Conservation (phyloP, 768 basidiomycete species). For the Hygrophoropsis aurantiaca region DNA sequence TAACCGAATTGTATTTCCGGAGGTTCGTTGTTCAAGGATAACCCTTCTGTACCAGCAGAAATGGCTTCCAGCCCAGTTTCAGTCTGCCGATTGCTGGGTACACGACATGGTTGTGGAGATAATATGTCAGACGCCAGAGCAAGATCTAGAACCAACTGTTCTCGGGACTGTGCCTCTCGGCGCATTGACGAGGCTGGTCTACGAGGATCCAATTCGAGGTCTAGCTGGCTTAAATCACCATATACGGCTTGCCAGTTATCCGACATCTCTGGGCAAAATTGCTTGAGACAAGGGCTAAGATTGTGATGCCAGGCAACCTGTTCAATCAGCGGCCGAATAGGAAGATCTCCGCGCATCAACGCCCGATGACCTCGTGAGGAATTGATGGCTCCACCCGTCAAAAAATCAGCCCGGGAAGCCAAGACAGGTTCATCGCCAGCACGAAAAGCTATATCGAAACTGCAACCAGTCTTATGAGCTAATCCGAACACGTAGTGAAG, state of each 20-base stretch:
- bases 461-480: constrained; percentile 24
- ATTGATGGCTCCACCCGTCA: constrained; percentile 53
- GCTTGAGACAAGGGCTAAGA: constrained; percentile 45
- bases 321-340: constrained; percentile 34
- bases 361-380: constrained; percentile 53
- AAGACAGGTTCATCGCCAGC: constrained; percentile 47
- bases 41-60: constrained; percentile 47
- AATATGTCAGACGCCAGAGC: constrained; percentile 58
- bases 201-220: constrained; percentile 38
- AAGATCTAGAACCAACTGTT: constrained; percentile 65
- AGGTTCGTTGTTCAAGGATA: constrained; percentile 55
- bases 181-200: constrained; percentile 40
- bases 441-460: constrained; percentile 63
- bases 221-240: constrained; percentile 42
- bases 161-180: constrained; percentile 53
- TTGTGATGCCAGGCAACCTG: constrained; percentile 55
- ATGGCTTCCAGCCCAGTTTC: constrained; percentile 51
- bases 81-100: constrained; percentile 13
- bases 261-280: constrained; percentile 39
- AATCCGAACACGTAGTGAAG: neutral
- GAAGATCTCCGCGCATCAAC: constrained; percentile 47
- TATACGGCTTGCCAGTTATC: constrained; percentile 33
- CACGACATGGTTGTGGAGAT: constrained; percentile 42
- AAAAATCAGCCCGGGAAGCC: constrained; percentile 53
- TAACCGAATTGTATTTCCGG: constrained; percentile 64